Base-by-base conservation (phyloP, 345 rosid species). In the Murraya koenigii region DNA sequence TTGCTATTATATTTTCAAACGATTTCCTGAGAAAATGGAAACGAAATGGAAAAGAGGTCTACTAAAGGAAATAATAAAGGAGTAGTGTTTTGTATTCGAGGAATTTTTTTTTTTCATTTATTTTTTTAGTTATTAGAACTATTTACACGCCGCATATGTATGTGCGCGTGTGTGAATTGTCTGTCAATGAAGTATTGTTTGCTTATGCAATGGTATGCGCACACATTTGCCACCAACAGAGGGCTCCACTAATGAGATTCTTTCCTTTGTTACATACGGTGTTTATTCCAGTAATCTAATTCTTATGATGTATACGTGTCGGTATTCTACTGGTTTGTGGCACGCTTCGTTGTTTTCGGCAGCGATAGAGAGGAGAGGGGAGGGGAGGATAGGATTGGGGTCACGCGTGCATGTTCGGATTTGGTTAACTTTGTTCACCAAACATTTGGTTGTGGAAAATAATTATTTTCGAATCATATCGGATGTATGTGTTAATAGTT, bases 11-110 rank as follows among this genome's bases (percentile, higher is more conserved):
- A 79, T 77, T 81, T 66, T 83, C 80, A 81, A 80, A 72, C 78
- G 77, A 79, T 86, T 87, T 85, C 75, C 86, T 69, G n/a, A 59
- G 74, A 75, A 82, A 84, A 84, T 79, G 81, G 82, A 81, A 78
- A 80, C 69, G 74, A 47, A 72, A 71, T 71, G 65, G 23, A 61
- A 76, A 66, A 66, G 78, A 81, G 56, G 79, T 71, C 81, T 81
- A 80, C 78, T 77, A 71, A 77, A 80, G 72, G 23, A 82, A 77
- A 77, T 82, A 79, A 82, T 84, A 81, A 79, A 79, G 78, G 75
- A 75, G 5, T 66, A 64, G 82, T 84, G 85, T 85, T 83, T 81
- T 87, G 77, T 83, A 13, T 83, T 80, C 66, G 67, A 83, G 70
- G 81, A 75, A 63, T 59, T 23, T 5, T 36, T 78, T 1, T n/a